phyloP scores from a whole-genome alignment of 1,284 basidiomycete species.

The Schizophyllum commune region DNA sequence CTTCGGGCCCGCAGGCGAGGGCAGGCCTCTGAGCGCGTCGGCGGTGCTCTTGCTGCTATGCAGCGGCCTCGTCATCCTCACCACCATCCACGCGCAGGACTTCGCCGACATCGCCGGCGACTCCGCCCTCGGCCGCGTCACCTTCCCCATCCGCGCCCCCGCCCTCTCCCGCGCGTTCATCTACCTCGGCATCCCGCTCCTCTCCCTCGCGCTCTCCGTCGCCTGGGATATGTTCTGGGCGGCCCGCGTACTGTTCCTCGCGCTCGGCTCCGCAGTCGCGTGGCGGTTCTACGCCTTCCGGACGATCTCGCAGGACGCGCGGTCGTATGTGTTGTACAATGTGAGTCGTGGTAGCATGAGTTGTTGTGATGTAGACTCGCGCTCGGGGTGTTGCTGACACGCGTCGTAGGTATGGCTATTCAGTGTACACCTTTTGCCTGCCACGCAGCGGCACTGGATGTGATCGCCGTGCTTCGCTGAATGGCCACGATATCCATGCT shows the following conservation, averaged over 20 bases:
- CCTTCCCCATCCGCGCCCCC: constrained; percentile 27
- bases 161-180: constrained; percentile 15
- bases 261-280: constrained; percentile 13
- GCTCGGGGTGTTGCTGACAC: not conserved
- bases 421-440: not conserved
- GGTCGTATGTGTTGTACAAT: constrained; percentile 14
- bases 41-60: constrained; percentile 17
- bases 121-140: constrained; percentile 19
- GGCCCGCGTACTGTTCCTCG: constrained; percentile 2
- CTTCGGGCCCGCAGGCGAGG: not conserved
- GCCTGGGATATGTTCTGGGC: constrained; percentile 12
- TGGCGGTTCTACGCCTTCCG: constrained; percentile 12
- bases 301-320: constrained; percentile 7
- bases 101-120: constrained; percentile 31
- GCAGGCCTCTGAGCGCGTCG: constrained; percentile 8
- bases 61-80: constrained; percentile 22
- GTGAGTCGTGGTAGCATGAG: constrained; percentile 7
- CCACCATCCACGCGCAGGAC: constrained; percentile 33
- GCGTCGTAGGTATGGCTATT: not conserved
- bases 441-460: not conserved
- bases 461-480: not conserved
- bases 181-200: constrained; percentile 10
- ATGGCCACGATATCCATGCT: too few species aligned
- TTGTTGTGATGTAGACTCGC: not conserved
- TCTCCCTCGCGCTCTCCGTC: constrained; percentile 13